Evolutionary conservation across 2,329 filamentous ascomycete species (phyloP).

Genomic region (Tolypocladium nubicola): DNA sequence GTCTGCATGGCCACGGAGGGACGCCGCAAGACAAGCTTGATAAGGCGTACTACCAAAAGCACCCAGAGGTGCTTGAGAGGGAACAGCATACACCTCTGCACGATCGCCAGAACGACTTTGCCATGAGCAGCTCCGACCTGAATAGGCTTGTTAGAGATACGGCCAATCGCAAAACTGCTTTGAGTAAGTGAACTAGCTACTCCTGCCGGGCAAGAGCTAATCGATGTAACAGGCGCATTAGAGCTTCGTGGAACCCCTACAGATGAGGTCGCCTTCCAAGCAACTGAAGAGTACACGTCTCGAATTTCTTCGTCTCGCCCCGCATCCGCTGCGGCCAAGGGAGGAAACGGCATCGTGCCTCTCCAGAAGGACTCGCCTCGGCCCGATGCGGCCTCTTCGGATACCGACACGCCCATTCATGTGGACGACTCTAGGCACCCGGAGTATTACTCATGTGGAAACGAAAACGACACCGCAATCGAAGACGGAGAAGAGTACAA

Average conservation of each 20-base stretch:
- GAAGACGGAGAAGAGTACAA: constrained; percentile 52
- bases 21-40: constrained; percentile 72
- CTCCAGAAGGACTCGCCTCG: constrained; percentile 16
- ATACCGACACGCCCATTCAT: constrained; percentile 56
- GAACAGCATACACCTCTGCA: constrained; percentile 50
- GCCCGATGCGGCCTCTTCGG: constrained; percentile 21
- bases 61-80: constrained; percentile 71
- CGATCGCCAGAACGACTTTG: constrained; percentile 58
- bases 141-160: constrained; percentile 81
- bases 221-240: constrained; percentile 42
- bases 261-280: constrained; percentile 83
- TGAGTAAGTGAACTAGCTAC: constrained; percentile 10
- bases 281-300: constrained; percentile 72
- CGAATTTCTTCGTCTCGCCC: constrained; percentile 62
- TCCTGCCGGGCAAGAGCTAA: constrained; percentile 11
- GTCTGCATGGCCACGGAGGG: constrained; percentile 78
- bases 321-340: constrained; percentile 28
- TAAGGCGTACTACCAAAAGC: constrained; percentile 85
- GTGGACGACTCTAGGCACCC: constrained; percentile 50
- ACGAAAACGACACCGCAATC: constrained; percentile 36
- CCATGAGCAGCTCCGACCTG: constrained; percentile 79
- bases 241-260: constrained; percentile 66
- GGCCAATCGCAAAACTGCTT: constrained; percentile 39
- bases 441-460: constrained; percentile 26
- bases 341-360: constrained; percentile 13